These are phyloP conservation scores for Mycena olivaceomarginata DNA, from an alignment of 768 basidiomycete species.

Conservation along the genomic window DNA sequence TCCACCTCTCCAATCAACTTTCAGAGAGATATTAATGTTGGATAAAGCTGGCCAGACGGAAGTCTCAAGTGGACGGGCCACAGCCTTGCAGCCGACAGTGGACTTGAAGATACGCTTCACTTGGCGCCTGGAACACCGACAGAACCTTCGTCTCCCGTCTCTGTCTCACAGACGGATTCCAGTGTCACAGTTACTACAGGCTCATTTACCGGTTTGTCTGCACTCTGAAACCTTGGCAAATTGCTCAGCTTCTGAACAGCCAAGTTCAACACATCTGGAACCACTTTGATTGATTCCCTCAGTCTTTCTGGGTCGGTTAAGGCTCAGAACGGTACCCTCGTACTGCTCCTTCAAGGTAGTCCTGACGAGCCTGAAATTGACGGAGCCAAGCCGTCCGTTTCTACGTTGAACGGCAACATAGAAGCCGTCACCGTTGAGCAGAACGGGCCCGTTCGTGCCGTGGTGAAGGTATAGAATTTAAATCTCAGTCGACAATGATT, in stretches of 20 bases:
- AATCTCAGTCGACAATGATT: not conserved
- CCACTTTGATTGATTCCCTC: slow-evolving; percentile 54
- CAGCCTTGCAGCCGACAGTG: slow-evolving; percentile 53
- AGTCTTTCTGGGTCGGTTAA: slow-evolving; percentile 52
- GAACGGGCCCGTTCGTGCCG: slow-evolving; percentile 59
- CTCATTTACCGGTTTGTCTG: slow-evolving; percentile 55
- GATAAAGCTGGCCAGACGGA: slow-evolving; percentile 60
- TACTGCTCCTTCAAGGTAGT: slow-evolving; percentile 56
- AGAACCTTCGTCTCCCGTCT: slow-evolving; percentile 56
- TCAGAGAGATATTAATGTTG: not conserved
- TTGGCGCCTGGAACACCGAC: slow-evolving; percentile 56
- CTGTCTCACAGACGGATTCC: slow-evolving; percentile 49
- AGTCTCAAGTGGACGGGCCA: slow-evolving; percentile 63
- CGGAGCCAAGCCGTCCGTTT: slow-evolving; percentile 49
- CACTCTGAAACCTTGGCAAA: too few relatives aligned
- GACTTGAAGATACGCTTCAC: slow-evolving; percentile 48
- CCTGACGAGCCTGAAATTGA: slow-evolving; percentile 58
- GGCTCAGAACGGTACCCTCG: slow-evolving; percentile 54
- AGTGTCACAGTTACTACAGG: slow-evolving; percentile 58
- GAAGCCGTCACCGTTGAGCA: slow-evolving; percentile 58
- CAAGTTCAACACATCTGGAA: slow-evolving; percentile 56
- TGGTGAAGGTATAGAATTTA: slow-evolving; percentile 54
- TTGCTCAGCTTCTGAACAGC: not conserved
- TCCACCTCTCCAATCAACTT: slow-evolving; percentile 3
- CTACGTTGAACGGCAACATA: slow-evolving; percentile 50